Base-by-base conservation (phyloP, 805 yeast species). In the Hanseniaspora clermontiae region DNA sequence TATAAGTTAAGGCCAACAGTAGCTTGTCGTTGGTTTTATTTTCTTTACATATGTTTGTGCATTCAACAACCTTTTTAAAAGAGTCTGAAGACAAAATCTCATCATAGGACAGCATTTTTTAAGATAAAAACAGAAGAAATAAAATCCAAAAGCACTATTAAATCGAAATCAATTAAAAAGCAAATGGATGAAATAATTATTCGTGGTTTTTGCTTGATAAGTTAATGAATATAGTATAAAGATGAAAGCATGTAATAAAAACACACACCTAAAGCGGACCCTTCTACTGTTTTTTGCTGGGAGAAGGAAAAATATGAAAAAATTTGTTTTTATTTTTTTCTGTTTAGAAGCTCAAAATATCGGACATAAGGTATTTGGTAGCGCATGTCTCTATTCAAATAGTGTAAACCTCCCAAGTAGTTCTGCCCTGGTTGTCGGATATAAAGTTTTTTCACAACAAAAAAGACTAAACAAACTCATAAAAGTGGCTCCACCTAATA, bases 61-160 rank as follows among this genome's bases (percentile, higher is more conserved):
- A 53, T 53, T 53, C 47, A 19, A 45, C 17, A 20, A 49, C 29
- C 31, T 46, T 45, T 53, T 53, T 53, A 19, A 53, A 53, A 14
- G 51, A 32, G 20, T 43, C 40, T 12, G 57, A 47, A 11, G 57
- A 43, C 29, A 53, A 32, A 9, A 53, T 36, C 32, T 53, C 57
- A 46, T 53, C 57, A 39, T 53, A 53, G 31, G 51, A 53, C 47
- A 53, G 29, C 57, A 53, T 53, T 10, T 31, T 53, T 17, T 20
- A 32, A 20, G 10, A 12, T n/a, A 42, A 12, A 8, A 24, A 12
- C 12, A 24, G 8, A 24, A 42, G n/a, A 24, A 14, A 32, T 2
- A 19, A 14, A 17, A 42, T 6, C 11, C 11, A 24, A 42, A 42
- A 12, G 9, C 29, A 20, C 11, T 32, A 15, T 17, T 31, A 9